These are phyloP conservation scores for Phenoliferia sp. DNA, from an alignment of 1,284 basidiomycete genomes.

Conservation along the genomic window DNA sequence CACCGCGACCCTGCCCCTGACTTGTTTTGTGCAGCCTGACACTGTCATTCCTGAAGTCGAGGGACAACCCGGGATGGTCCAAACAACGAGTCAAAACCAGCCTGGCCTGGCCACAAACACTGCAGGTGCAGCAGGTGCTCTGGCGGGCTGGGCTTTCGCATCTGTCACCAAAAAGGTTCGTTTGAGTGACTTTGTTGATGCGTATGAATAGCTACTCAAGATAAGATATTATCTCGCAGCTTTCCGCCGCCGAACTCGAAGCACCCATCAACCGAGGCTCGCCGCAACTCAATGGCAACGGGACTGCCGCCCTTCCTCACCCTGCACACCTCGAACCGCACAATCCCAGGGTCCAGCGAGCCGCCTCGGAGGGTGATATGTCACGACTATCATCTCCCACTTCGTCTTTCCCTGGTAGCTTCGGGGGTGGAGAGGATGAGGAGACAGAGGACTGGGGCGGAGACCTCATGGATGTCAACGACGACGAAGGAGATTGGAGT, in stretches of 20 bases:
- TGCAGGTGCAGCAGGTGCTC: slow-evolving; percentile 77
- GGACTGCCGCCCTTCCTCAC: neutral
- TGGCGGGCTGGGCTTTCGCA: slow-evolving; percentile 92
- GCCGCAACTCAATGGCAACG: slow-evolving; percentile 11
- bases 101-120: slow-evolving; percentile 72
- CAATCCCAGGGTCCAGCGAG: neutral
- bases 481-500: slow-evolving; percentile 90
- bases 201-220: slow-evolving; percentile 5
- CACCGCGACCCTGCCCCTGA: neutral
- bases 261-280: slow-evolving; percentile 40
- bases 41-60: slow-evolving; percentile 43
- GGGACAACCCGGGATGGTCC: slow-evolving; percentile 1
- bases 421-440: neutral
- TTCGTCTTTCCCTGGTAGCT: slow-evolving; percentile 13
- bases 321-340: neutral
- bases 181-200: neutral
- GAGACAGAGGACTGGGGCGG: slow-evolving; percentile 50
- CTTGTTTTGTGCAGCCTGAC: slow-evolving; percentile 56
- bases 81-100: slow-evolving; percentile 34
- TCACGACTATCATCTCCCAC: neutral
- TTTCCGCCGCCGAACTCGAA: slow-evolving; percentile 36
- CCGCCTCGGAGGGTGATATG: neutral
- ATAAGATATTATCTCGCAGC: slow-evolving; percentile 54
- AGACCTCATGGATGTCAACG: slow-evolving; percentile 85
- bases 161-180: slow-evolving; percentile 70